Percentiles rank a stretch among this genome's conserved stretches.
These are phyloP conservation scores for Articulospora tetracladia DNA, from an alignment of 495 filamentous ascomycete genomes.

Conservation along the genomic window DNA sequence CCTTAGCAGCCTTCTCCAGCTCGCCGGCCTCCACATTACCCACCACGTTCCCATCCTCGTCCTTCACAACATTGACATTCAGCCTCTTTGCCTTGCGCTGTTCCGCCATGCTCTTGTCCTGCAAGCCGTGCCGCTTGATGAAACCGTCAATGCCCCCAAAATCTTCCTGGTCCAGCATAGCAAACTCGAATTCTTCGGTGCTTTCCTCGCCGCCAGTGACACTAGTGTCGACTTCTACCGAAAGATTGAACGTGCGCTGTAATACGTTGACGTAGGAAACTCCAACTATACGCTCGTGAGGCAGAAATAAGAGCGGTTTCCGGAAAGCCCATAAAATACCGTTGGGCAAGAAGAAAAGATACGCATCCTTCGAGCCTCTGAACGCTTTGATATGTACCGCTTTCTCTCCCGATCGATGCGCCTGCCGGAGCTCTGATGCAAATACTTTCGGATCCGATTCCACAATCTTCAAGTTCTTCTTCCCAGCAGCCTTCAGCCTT, in stretches of 20 bases:
- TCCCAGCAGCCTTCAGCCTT: slow-evolving; percentile 49
- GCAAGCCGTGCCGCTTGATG: slow-evolving; percentile 72
- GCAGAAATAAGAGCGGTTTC: slow-evolving; percentile 85
- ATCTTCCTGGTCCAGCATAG: slow-evolving; percentile 84
- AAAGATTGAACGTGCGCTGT: slow-evolving; percentile 91
- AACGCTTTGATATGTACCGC: slow-evolving; percentile 92
- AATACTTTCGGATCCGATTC: slow-evolving; percentile 72
- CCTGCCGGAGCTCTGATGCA: slow-evolving; percentile 68
- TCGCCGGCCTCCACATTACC: slow-evolving; percentile 43
- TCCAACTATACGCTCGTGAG: slow-evolving; percentile 71
- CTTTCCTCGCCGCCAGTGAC: slow-evolving; percentile 28
- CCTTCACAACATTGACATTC: slow-evolving; percentile 60
- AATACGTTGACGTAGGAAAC: slow-evolving; percentile 88
- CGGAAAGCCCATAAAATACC: slow-evolving; percentile 95
- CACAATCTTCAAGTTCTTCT: slow-evolving; percentile 49
- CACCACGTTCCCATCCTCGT: slow-evolving; percentile 42
- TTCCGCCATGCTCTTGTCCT: slow-evolving; percentile 91
- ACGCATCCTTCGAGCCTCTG: slow-evolving; percentile 93
- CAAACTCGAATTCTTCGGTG: slow-evolving; percentile 69
- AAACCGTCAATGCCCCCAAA: slow-evolving; percentile 82
- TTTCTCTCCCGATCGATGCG: slow-evolving; percentile 84
- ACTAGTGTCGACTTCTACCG: slow-evolving; percentile 51
- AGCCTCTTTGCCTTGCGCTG: slow-evolving; percentile 74
- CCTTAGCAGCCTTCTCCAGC: slow-evolving; percentile 59
- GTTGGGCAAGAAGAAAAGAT: slow-evolving; percentile 78